phyloP scores from a whole-genome alignment of 176 grass and related monocot species.

The Carex littledalei region DNA sequence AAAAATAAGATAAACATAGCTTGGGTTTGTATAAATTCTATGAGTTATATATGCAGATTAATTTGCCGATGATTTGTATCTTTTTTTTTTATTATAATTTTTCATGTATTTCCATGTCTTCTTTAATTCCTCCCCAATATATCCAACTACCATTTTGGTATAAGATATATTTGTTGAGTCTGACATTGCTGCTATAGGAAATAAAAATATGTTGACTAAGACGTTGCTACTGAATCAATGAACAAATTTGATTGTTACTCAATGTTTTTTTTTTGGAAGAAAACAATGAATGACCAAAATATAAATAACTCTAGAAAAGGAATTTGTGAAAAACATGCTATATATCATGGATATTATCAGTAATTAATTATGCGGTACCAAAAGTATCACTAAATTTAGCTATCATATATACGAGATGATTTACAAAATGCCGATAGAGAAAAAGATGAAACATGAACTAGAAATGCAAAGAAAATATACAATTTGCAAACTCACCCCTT shows the following conservation, averaged over 20 bases:
- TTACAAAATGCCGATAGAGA: background rate
- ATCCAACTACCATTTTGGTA: background rate
- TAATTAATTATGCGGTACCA: background rate
- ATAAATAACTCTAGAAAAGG: background rate
- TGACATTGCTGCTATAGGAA: conserved; percentile 6
- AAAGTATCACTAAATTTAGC: background rate
- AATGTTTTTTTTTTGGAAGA: background rate
- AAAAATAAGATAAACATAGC: background rate
- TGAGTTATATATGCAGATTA: no score
- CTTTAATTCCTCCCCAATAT: background rate
- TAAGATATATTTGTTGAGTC: conserved; percentile 15
- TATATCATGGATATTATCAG: background rate
- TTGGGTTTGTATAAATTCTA: background rate
- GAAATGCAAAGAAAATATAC: background rate
- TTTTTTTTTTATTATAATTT: no score
- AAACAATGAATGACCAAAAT: background rate
- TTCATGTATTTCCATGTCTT: background rate
- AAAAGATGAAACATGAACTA: background rate
- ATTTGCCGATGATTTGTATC: no score
- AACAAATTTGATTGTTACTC: background rate
- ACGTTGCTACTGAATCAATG: background rate
- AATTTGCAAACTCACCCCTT: conserved; percentile 39
- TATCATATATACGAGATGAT: background rate
- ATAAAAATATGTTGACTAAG: conserved; percentile 11
- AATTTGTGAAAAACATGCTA: background rate